Evolutionary conservation across 441 rosid genomes (phyloP).

Genomic region (Adansonia grandidieri): DNA sequence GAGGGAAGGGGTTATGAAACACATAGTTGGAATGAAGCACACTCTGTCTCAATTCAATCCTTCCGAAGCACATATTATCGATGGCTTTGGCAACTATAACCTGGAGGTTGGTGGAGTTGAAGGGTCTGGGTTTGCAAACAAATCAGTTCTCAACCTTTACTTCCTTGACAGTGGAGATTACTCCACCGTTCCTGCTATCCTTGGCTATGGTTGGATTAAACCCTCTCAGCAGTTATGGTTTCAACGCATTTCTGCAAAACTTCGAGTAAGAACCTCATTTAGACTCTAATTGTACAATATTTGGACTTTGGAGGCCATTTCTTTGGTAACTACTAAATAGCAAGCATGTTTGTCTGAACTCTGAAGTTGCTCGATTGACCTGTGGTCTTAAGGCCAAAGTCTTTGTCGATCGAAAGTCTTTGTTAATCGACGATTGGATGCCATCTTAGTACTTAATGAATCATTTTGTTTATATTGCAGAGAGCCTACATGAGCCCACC

Average conservation of each 20-base stretch:
- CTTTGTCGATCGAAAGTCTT: too few relatives aligned
- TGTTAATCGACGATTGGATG: background rate
- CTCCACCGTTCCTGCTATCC: constrained; percentile 51
- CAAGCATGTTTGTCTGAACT: background rate
- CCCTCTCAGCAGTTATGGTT: constrained; percentile 80
- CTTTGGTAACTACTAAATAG: constrained; percentile 11
- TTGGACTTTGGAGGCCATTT: background rate
- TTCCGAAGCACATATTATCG: constrained; percentile 46
- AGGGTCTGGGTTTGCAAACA: constrained; percentile 65
- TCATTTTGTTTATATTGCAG: constrained; percentile 35
- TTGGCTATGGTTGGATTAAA: constrained; percentile 85
- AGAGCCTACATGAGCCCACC: constrained; percentile 61
- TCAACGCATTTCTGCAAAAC: constrained; percentile 64
- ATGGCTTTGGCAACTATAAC: constrained; percentile 88
- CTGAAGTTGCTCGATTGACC: background rate
- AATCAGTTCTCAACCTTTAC: constrained; percentile 76
- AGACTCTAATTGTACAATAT: background rate
- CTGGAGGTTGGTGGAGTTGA: constrained; percentile 65
- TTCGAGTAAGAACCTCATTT: constrained; percentile 43
- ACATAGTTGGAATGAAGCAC: constrained; percentile 60
- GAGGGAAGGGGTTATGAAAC: constrained; percentile 71
- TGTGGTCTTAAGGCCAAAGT: background rate
- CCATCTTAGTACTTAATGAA: background rate
- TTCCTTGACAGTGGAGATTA: constrained; percentile 80
- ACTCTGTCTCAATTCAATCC: constrained; percentile 73